These are phyloP conservation scores for Globisporangium heterothallicum DNA, from an alignment of 352 stramenopile genomes.

Conservation along the genomic window DNA sequence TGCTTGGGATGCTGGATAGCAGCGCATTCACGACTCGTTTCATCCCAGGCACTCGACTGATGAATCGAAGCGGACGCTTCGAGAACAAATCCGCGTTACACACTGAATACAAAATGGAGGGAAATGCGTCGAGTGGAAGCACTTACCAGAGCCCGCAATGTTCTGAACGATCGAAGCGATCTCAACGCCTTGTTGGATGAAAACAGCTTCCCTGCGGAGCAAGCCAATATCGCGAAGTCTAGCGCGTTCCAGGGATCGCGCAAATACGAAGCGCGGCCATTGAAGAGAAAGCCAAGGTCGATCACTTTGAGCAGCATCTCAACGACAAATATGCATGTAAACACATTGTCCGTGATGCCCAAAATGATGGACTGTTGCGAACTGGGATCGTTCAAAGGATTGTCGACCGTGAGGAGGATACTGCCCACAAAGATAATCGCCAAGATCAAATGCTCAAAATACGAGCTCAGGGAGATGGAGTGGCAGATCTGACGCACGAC, in stretches of 20 bases:
- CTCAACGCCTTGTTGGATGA: slow-evolving; percentile 35
- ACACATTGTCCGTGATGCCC: slow-evolving; percentile 34
- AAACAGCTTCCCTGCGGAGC: slow-evolving; percentile 37
- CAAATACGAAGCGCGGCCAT: slow-evolving; percentile 53
- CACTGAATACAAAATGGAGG: neutral
- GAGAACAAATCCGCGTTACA: neutral
- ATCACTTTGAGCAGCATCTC: slow-evolving; percentile 81
- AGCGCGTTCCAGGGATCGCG: slow-evolving; percentile 72
- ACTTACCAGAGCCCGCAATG: slow-evolving; percentile 57
- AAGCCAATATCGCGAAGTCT: slow-evolving; percentile 59
- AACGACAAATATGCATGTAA: slow-evolving; percentile 52
- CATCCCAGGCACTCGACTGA: slow-evolving; percentile 59
- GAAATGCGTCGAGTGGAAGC: neutral
- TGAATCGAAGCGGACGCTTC: slow-evolving; percentile 54
- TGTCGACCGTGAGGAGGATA: slow-evolving; percentile 57
- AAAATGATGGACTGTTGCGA: slow-evolving; percentile 24
- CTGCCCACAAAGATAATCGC: slow-evolving; percentile 60
- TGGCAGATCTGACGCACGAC: slow-evolving; percentile 15
- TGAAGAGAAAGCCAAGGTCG: slow-evolving; percentile 51
- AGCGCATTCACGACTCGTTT: slow-evolving; percentile 76
- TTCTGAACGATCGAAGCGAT: slow-evolving; percentile 55
- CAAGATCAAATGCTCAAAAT: slow-evolving; percentile 63
- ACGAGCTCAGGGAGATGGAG: slow-evolving; percentile 22
- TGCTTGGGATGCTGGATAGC: slow-evolving; percentile 61
- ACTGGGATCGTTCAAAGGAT: slow-evolving; percentile 45